phyloP scores from a whole-genome alignment of 768 basidiomycete species.

The Lentinula detonsa region DNA sequence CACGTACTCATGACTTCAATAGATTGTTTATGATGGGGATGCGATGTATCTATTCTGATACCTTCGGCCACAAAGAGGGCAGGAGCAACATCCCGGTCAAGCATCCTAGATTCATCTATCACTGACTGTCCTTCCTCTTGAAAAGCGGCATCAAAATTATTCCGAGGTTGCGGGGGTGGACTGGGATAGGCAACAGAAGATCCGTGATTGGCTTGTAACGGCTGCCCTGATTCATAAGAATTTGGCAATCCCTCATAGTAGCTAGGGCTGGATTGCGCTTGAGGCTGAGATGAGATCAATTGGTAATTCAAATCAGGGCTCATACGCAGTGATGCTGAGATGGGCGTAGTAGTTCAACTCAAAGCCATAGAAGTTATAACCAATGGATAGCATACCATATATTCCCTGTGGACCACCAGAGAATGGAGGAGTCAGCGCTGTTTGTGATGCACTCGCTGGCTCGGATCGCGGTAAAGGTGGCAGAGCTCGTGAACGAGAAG shows the following conservation, averaged over 20 bases:
- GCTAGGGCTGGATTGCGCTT: neutral
- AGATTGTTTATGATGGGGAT: neutral
- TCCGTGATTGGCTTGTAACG: neutral
- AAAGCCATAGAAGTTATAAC: neutral
- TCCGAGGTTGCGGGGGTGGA: neutral
- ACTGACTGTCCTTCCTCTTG: neutral
- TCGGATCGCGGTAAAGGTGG: constrained; percentile 3
- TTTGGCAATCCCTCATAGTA: constrained; percentile 2
- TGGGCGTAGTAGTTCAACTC: neutral
- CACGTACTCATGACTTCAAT: neutral
- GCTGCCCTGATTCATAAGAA: neutral
- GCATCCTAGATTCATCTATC: neutral
- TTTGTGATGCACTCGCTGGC: neutral
- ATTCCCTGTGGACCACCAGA: neutral
- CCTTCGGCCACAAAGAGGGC: constrained; percentile 3
- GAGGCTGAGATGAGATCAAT: neutral
- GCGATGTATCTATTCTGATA: neutral
- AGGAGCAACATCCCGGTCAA: constrained; percentile 1
- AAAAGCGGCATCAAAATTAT: neutral
- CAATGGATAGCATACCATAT: neutral
- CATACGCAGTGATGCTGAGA: neutral
- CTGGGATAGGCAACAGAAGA: neutral
- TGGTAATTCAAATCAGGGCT: neutral
- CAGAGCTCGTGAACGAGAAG: neutral
- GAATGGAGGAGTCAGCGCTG: neutral